Evolutionary conservation across 371 early-diverging fungal species (phyloP).

Genomic region (Mortierella sp.): DNA sequence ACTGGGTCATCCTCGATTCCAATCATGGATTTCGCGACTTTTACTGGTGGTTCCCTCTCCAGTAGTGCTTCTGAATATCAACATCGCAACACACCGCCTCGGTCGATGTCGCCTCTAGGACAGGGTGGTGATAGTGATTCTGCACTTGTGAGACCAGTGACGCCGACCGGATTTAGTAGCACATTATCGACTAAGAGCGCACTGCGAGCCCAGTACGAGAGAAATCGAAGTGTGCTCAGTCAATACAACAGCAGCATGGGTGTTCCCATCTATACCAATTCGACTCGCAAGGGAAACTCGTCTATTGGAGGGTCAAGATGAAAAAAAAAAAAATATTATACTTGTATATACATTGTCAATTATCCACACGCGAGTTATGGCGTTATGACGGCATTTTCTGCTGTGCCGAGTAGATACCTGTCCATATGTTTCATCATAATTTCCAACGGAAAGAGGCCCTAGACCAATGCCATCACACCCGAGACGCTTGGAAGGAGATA

Average conservation of each 20-base stretch:
- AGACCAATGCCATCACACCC: no score
- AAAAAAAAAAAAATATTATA: not conserved
- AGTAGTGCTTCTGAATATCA: not conserved
- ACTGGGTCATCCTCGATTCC: slow-evolving; percentile 24
- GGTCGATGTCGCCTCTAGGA: not conserved
- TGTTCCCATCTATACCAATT: slow-evolving; percentile 26
- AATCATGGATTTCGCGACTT: slow-evolving; percentile 49
- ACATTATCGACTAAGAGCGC: slow-evolving; percentile 19
- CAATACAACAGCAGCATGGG: slow-evolving; percentile 38
- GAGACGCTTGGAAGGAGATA: no score
- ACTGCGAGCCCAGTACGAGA: slow-evolving; percentile 41
- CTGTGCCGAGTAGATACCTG: no score
- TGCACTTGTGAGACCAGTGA: slow-evolving; percentile 7
- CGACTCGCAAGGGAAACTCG: slow-evolving; percentile 14
- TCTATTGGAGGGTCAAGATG: slow-evolving; percentile 3
- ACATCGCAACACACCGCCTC: not conserved
- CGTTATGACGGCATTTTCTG: no score
- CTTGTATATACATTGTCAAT: no score
- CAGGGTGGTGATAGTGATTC: not conserved
- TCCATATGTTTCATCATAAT: no score
- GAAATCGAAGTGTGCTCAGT: slow-evolving; percentile 32
- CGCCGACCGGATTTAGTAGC: slow-evolving; percentile 22
- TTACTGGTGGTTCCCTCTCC: slow-evolving; percentile 22
- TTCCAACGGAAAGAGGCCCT: no score
- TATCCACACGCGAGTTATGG: no score